Evolutionary conservation across 2,329 filamentous ascomycete genomes (phyloP).

Genomic region (Sordariomycetes sp.): DNA sequence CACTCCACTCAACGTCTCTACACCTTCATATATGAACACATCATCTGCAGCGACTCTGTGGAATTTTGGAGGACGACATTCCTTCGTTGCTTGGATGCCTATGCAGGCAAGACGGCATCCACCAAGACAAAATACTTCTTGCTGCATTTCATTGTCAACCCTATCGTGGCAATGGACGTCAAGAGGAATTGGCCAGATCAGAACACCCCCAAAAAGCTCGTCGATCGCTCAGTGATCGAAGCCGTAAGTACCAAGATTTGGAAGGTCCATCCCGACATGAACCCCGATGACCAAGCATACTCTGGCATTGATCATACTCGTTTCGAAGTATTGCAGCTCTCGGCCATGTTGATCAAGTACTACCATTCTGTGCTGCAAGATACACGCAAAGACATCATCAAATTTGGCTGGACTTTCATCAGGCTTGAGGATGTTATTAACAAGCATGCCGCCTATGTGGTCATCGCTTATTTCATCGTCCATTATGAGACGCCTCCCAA

Average conservation of each 20-base stretch:
- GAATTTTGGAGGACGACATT: constrained; percentile 80
- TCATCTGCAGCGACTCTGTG: constrained; percentile 76
- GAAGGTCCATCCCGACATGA: constrained; percentile 78
- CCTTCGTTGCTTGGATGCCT: constrained; percentile 79
- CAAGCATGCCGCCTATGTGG: constrained; percentile 94
- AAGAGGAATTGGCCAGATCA: constrained; percentile 57
- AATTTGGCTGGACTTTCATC: constrained; percentile 98
- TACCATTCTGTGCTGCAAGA: constrained; percentile 83
- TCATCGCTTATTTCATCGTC: constrained; percentile 95
- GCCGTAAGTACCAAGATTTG: constrained; percentile 88
- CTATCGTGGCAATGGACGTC: constrained; percentile 92
- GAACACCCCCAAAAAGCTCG: constrained; percentile 56
- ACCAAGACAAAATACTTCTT: constrained; percentile 92
- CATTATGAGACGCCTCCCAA: constrained; percentile 94
- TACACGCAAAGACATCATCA: constrained; percentile 94
- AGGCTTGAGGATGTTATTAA: constrained; percentile 98
- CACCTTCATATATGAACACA: constrained; percentile 73
- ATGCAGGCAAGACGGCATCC: constrained; percentile 66
- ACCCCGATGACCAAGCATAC: constrained; percentile 73
- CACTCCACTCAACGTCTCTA: constrained; percentile 68
- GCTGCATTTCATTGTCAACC: constrained; percentile 87
- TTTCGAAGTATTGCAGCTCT: constrained; percentile 92
- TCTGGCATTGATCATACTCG: constrained; percentile 89
- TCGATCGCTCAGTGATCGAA: constrained; percentile 82
- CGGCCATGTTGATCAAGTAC: constrained; percentile 91